Conservation (phyloP, 371 early-diverging fungal genomes). For the Mucor plumbeus region DNA sequence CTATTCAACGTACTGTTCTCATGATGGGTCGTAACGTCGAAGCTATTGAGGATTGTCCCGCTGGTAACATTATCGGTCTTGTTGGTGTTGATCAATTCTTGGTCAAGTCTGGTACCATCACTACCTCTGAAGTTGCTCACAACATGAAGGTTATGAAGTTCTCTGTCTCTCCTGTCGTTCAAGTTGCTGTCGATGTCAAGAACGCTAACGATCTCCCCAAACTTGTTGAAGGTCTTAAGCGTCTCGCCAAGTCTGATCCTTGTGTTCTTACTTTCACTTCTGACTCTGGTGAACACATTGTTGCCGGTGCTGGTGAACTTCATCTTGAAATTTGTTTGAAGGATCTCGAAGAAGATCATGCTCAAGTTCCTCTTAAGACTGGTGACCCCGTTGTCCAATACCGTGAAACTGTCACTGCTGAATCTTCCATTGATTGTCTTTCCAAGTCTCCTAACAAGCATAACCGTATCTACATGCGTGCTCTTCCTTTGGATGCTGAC, state of each 20-base stretch:
- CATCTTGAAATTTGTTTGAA: conserved; percentile 99
- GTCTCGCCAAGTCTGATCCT: conserved; percentile 99
- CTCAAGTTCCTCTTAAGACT: conserved; percentile 93
- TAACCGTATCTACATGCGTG: conserved; percentile 99
- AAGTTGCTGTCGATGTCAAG: conserved; percentile 98
- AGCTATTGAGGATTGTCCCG: conserved; percentile 99
- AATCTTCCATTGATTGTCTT: conserved; percentile 82
- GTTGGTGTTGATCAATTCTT: conserved; percentile 99
- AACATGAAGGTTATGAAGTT: conserved; percentile 99
- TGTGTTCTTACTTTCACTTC: conserved; percentile 95
- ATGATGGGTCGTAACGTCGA: conserved; percentile 99
- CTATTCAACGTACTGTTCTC: conserved; percentile 97
- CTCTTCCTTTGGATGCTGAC: conserved; percentile 90
- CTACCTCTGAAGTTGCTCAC: conserved; percentile 94
- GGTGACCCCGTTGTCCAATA: conserved; percentile 98
- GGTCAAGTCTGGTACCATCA: conserved; percentile 99
- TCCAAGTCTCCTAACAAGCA: conserved; percentile 99
- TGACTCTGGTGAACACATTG: conserved; percentile 98
- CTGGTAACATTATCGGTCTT: conserved; percentile 99
- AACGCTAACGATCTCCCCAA: conserved; percentile 96
- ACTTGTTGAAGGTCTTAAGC: conserved; percentile 98
- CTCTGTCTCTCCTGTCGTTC: conserved; percentile 99
- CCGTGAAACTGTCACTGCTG: conserved; percentile 92
- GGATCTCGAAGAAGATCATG: conserved; percentile 99
- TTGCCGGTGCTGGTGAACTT: conserved; percentile 99